Percentiles rank a stretch among this genome's conserved stretches.
Conservation (phyloP, 768 basidiomycete species). For the Mycena alexandri region DNA sequence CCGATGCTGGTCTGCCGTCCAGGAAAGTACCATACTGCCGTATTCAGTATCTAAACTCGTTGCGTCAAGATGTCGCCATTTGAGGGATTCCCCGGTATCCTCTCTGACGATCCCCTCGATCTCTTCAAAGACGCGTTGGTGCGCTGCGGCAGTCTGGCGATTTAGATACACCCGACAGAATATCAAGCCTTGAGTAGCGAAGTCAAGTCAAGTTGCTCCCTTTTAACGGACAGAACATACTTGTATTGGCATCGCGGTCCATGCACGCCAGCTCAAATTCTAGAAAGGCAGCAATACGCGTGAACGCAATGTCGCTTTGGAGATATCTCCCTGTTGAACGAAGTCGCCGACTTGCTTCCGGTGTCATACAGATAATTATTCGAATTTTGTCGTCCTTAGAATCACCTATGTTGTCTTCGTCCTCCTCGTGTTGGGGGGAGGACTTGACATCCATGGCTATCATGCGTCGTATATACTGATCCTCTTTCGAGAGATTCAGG, state of each 20-base stretch:
- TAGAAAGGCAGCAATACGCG: not conserved
- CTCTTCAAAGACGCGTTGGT: too few species aligned
- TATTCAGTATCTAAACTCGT: too few species aligned
- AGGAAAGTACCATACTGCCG: too few species aligned
- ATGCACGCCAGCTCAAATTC: not conserved
- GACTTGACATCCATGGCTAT: too few species aligned
- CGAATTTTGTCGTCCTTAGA: conserved; percentile 4
- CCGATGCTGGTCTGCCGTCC: too few species aligned
- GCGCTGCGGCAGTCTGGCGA: not conserved
- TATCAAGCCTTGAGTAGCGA: not conserved
- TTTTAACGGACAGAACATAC: not conserved
- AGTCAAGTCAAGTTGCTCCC: not conserved
- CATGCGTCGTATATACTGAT: too few species aligned
- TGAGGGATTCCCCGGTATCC: too few species aligned
- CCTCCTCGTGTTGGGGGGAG: conserved; percentile 1
- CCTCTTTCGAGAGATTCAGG: too few species aligned
- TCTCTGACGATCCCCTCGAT: too few species aligned
- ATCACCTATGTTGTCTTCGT: not conserved
- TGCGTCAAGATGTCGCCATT: too few species aligned
- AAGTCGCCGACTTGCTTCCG: not conserved
- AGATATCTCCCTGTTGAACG: not conserved
- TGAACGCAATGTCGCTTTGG: too few species aligned
- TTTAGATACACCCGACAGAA: not conserved
- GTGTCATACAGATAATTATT: not conserved
- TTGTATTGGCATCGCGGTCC: conserved; percentile 6